Base-by-base conservation (phyloP, 2,329 filamentous ascomycete species). In the Chrysoporthe puriensis region DNA sequence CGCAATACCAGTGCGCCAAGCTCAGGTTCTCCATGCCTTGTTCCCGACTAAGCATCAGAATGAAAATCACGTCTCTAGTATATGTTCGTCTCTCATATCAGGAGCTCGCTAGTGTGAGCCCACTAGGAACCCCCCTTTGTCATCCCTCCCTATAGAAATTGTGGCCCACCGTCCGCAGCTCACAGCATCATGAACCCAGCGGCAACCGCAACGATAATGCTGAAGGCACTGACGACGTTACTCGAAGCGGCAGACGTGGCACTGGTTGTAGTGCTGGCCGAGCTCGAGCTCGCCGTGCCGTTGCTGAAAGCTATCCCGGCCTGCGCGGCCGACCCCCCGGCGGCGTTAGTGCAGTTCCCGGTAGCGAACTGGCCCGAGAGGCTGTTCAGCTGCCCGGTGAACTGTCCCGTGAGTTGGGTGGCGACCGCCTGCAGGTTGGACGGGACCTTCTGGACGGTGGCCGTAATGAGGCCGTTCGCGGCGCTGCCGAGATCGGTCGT, bases 361-460 rank as follows among this genome's bases (percentile, higher is more conserved):
- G 73, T 59, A 48, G 70, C 72, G 64, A 77, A 78, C 66, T 71
- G 69, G 21, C 59, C 62, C 65, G 74, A 69, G 54, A 72, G 71
- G n/a, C 73, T 69, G 59, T 57, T 26, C 9, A 78, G 71, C 43
- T 72, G 70, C 50, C 71, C 54, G 46, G 71, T 72, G 57, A 78
- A 72, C 59, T 71, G 68, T 3, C 60, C 61, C 13, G 76, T 73
- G 16, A 78, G 73, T 62, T 68, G 62, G 56, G 67, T 36, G 58
- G 76, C 76, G 57, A 78, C 71, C 32, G 59, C 43, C 71, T 76
- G 76, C 18, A 73, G 73, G 8, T 69, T 72, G 21, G 69, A 62
- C 42, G 76, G 76, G 1, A 77, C 73, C 73, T 77, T 77, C 62
- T 40, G 36, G 26, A 78, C 73, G 48, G 76, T 70, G 44, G 75